Evolutionary conservation across 2,329 filamentous ascomycete genomes (phyloP).

Genomic region (Biscogniauxia marginata): DNA sequence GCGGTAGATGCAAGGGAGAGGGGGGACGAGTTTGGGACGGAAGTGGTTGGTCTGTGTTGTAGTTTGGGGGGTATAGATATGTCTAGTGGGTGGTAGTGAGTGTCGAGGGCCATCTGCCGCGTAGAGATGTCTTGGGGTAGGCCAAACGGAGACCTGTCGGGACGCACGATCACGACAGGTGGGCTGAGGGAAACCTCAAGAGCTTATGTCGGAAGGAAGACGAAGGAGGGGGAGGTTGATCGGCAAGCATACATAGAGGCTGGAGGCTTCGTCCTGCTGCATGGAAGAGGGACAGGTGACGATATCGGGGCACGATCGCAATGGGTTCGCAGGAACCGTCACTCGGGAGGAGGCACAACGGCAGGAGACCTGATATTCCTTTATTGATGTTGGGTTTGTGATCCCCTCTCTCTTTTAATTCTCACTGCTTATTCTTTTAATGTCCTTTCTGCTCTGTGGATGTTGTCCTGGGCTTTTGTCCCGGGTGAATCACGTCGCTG

Average conservation of each 20-base stretch:
- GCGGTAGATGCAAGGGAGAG: conserved; percentile 34
- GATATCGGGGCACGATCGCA: background rate
- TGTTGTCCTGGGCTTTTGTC: too few species aligned
- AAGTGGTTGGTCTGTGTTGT: conserved; percentile 43
- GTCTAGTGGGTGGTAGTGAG: conserved; percentile 57
- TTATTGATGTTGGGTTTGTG: too few species aligned
- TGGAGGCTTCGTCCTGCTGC: conserved; percentile 21
- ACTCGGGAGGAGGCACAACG: too few species aligned
- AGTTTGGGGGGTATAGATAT: conserved; percentile 56
- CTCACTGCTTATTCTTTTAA: too few species aligned
- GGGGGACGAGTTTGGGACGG: conserved; percentile 30
- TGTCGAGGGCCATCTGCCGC: conserved; percentile 70
- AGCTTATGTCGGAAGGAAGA: conserved; percentile 29
- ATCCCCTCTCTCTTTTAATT: too few species aligned
- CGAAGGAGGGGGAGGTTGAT: conserved; percentile 19
- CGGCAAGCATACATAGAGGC: conserved; percentile 33
- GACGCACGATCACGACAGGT: conserved; percentile 9
- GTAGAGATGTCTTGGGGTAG: conserved; percentile 42
- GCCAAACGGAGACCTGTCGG: conserved; percentile 11
- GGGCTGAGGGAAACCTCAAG: conserved; percentile 26
- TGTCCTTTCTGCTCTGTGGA: too few species aligned
- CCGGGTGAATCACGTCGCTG: too few species aligned
- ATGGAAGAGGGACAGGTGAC: conserved; percentile 13
- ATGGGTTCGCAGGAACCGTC: background rate
- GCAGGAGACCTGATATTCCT: too few species aligned